Percentiles rank a stretch among this genome's conserved stretches.
Conservation (phyloP, 345 rosid genomes). For the Anastatica hierochuntica region DNA sequence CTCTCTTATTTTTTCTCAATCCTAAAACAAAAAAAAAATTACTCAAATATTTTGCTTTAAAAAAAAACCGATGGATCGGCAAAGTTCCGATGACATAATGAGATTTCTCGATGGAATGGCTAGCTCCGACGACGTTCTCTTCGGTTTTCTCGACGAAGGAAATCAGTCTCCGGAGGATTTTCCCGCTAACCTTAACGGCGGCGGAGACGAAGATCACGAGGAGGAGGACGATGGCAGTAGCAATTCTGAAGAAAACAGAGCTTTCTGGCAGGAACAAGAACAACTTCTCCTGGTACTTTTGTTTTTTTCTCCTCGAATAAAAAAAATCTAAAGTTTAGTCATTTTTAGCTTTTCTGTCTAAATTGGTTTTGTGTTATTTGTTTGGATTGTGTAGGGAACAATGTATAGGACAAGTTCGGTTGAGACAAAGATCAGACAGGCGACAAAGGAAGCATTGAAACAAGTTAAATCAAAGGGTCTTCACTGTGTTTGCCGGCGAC, state of each 20-base stretch:
- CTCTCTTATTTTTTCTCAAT: not conserved
- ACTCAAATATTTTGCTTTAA: too few relatives aligned
- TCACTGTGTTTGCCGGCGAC: conserved; percentile 42
- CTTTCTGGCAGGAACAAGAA: conserved; percentile 65
- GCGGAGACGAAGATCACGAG: conserved; percentile 5
- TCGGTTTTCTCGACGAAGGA: conserved; percentile 47
- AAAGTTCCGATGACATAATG: conserved; percentile 38
- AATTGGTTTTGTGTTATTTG: too few relatives aligned
- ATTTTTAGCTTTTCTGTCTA: too few relatives aligned
- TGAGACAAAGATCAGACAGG: conserved; percentile 60
- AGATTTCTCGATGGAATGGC: conserved; percentile 47
- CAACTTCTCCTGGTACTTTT: conserved; percentile 82
- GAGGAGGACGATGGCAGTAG: conserved; percentile 23
- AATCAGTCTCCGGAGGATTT: conserved; percentile 24
- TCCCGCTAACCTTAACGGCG: conserved; percentile 9
- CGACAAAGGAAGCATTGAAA: conserved; percentile 44
- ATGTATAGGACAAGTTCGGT: conserved; percentile 49
- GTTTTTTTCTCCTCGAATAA: too few relatives aligned
- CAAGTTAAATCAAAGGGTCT: conserved; percentile 26
- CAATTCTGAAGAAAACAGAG: conserved; percentile 34
- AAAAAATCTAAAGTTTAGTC: not conserved
- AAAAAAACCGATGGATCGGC: too few relatives aligned
- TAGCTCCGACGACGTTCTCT: conserved; percentile 46
- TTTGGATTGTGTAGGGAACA: conserved; percentile 42
- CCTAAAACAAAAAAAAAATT: not conserved